phyloP scores from a whole-genome alignment of 805 yeast species.

The Candida silvicultrix region DNA sequence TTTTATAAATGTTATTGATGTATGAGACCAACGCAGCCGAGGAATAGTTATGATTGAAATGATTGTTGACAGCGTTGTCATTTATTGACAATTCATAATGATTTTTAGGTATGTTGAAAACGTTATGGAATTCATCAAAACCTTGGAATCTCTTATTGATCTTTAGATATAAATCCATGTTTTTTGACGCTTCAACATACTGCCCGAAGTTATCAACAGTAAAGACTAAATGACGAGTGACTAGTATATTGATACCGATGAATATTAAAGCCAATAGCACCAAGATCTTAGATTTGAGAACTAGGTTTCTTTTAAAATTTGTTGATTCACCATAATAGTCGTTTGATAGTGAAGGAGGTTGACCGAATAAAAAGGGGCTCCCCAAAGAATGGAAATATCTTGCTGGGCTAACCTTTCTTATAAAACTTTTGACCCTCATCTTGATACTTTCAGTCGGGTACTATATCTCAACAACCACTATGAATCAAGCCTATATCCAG shows the following conservation, averaged over 20 bases:
- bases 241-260: not conserved
- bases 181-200: not conserved
- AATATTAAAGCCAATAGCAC: not conserved
- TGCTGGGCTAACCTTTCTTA: no score
- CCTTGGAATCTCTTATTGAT: not conserved
- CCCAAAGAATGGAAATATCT: no score
- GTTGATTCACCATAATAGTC: no score
- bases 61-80: not conserved
- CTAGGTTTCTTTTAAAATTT: not conserved
- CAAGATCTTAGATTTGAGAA: not conserved
- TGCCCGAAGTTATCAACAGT: not conserved
- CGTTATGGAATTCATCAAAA: not conserved
- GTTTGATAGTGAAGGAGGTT: no score
- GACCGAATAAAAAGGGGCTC: no score
- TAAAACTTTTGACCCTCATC: no score
- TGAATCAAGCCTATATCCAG: no score
- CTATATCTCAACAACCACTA: no score
- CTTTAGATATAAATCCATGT: not conserved
- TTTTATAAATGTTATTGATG: conserved; percentile 3
- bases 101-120: not conserved
- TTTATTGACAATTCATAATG: not conserved
- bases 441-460: no score
- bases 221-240: not conserved
- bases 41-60: not conserved
- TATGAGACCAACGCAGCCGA: not conserved